Conservation (phyloP, 768 basidiomycete genomes). For the Sarcodon aspratus region DNA sequence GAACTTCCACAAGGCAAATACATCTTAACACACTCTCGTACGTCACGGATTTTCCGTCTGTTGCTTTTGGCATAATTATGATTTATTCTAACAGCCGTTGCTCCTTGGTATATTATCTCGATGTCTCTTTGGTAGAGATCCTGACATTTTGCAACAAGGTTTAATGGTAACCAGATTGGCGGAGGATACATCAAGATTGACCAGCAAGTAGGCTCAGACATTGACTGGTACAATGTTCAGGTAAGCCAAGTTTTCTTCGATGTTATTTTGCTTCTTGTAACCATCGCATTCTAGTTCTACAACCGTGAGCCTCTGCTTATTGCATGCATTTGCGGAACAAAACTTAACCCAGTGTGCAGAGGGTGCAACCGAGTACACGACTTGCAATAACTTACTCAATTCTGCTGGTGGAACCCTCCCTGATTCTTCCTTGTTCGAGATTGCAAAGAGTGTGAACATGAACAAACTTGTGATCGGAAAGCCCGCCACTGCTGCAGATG, state of each 20-base stretch:
- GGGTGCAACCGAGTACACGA: conserved; percentile 21
- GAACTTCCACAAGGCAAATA: conserved; percentile 11
- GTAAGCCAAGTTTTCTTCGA: too few species aligned
- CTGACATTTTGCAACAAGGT: conserved; percentile 38
- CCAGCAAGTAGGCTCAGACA: too few species aligned
- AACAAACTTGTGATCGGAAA: conserved; percentile 68
- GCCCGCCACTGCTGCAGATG: conserved; percentile 25
- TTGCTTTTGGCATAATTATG: conserved; percentile 3
- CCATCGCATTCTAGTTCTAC: too few species aligned
- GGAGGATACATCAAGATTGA: too few species aligned
- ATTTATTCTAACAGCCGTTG: conserved; percentile 19
- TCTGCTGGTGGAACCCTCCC: conserved; percentile 25
- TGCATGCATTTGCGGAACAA: conserved; percentile 27
- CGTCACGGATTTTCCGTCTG: conserved; percentile 11
- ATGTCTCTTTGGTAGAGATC: conserved; percentile 35
- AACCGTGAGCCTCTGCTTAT: background rate
- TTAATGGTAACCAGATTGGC: conserved; percentile 50
- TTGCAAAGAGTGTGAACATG: conserved; percentile 42
- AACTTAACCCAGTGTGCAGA: conserved; percentile 9
- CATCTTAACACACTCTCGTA: conserved; percentile 7
- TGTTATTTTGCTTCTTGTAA: too few species aligned
- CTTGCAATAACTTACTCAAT: conserved; percentile 20
- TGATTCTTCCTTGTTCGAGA: conserved; percentile 29
- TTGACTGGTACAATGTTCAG: too few species aligned
- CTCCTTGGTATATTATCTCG: conserved; percentile 6